These are phyloP conservation scores for Buxus sempervirens DNA, from an alignment of 164 flowering plant genomes.

Conservation along the genomic window DNA sequence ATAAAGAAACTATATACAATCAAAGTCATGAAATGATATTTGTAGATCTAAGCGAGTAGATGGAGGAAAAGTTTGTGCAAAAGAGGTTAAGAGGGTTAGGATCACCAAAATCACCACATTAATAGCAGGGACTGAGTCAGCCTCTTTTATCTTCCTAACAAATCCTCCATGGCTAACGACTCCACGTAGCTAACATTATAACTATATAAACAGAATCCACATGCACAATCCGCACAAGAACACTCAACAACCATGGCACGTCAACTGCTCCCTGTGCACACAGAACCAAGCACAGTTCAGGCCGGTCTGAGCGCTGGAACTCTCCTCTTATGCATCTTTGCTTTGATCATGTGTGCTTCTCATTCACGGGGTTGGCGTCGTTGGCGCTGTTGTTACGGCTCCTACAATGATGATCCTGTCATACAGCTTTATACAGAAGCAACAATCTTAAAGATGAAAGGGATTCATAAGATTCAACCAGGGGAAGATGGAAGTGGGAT, in stretches of 20 bases:
- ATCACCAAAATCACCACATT: too few species aligned
- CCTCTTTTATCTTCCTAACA: neutral
- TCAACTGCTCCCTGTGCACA: slow-evolving; percentile 7
- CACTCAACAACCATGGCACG: slow-evolving; percentile 41
- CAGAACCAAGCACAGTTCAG: slow-evolving; percentile 14
- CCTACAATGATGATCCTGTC: slow-evolving; percentile 30
- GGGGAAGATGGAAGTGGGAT: slow-evolving; percentile 5
- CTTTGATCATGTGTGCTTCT: slow-evolving; percentile 64
- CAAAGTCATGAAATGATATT: too few species aligned
- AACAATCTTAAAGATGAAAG: slow-evolving; percentile 10
- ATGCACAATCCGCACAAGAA: neutral
- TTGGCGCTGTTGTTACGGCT: slow-evolving; percentile 32
- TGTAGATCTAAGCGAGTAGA: too few species aligned
- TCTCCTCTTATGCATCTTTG: slow-evolving; percentile 43
- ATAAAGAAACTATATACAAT: too few species aligned
- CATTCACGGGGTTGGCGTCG: slow-evolving; percentile 44
- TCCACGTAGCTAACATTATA: neutral
- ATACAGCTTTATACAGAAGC: slow-evolving; percentile 40
- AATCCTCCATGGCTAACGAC: neutral
- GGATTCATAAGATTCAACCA: neutral
- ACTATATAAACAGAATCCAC: neutral
- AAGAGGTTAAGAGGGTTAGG: too few species aligned
- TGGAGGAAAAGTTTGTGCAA: too few species aligned
- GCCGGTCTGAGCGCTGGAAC: slow-evolving; percentile 29
- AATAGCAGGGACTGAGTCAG: too few species aligned